Evolutionary conservation across 208 protist genomes (phyloP).

Genomic region (Trypanosoma boissoni): DNA sequence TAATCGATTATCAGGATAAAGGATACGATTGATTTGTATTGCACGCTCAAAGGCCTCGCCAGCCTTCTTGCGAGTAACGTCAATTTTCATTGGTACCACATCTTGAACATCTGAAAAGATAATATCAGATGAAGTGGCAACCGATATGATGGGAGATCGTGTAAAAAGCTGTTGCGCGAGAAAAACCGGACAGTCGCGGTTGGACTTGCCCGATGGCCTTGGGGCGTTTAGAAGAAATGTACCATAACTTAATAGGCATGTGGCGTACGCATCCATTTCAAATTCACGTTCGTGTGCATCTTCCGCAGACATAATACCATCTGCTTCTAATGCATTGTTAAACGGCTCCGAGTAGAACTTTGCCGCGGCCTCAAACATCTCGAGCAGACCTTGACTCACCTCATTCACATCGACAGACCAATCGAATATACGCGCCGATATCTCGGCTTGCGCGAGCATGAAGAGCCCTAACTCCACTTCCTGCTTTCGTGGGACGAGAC

Average conservation of each 20-base stretch:
- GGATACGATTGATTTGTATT: conserved; percentile 65
- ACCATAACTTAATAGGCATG: conserved; percentile 60
- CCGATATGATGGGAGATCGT: conserved; percentile 51
- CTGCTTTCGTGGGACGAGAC: conserved; percentile 35
- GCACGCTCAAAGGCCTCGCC: conserved; percentile 66
- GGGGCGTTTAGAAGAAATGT: conserved; percentile 71
- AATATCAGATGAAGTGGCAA: conserved; percentile 53
- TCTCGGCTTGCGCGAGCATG: conserved; percentile 62
- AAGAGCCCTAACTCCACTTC: conserved; percentile 76
- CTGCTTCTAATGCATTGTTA: conserved; percentile 58
- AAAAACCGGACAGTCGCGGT: conserved; percentile 69
- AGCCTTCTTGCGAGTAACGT: conserved; percentile 44
- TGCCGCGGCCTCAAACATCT: conserved; percentile 41
- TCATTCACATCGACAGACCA: conserved; percentile 44
- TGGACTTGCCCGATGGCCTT: conserved; percentile 25
- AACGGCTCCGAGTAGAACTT: conserved; percentile 67
- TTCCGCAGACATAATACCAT: conserved; percentile 70
- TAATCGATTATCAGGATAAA: conserved; percentile 53
- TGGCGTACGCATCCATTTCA: conserved; percentile 58
- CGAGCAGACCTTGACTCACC: conserved; percentile 38
- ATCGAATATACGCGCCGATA: conserved; percentile 61
- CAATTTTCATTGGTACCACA: conserved; percentile 34
- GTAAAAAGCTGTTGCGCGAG: conserved; percentile 73
- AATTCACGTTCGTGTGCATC: conserved; percentile 35
- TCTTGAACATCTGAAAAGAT: conserved; percentile 55